These are phyloP conservation scores for Vitis labrusca DNA, from an alignment of 164 flowering plant species.

Conservation along the genomic window DNA sequence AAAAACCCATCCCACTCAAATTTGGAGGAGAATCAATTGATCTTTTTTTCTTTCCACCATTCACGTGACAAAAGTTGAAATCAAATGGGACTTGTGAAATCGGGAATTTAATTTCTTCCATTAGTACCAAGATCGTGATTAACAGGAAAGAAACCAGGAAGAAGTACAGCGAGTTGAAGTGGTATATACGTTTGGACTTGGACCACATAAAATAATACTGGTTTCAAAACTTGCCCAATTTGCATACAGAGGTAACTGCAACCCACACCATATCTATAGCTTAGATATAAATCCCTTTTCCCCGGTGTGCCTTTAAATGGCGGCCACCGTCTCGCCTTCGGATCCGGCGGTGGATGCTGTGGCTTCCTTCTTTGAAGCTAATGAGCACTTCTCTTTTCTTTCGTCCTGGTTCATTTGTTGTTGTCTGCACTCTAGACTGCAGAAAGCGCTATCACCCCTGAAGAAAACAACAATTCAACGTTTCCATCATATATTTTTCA, in stretches of 20 bases:
- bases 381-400: slow-evolving; percentile 49
- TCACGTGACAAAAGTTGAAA: no score
- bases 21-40: no score
- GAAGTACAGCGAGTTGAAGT: background rate
- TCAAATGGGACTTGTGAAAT: no score
- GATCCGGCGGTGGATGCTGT: slow-evolving; percentile 20
- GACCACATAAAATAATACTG: background rate
- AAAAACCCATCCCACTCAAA: no score
- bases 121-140: background rate
- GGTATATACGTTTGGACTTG: background rate
- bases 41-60: no score
- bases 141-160: background rate
- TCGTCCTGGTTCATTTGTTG: slow-evolving; percentile 62
- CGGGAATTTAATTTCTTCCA: background rate
- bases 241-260: background rate
- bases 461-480: background rate
- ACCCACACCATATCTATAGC: background rate
- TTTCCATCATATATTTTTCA: no score
- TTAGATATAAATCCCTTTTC: no score
- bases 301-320: slow-evolving; percentile 13
- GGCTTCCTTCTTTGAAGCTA: slow-evolving; percentile 36
- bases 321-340: slow-evolving; percentile 34
- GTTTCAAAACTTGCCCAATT: background rate
- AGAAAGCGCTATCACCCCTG: slow-evolving; percentile 68
- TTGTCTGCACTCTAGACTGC: slow-evolving; percentile 67